phyloP scores from a whole-genome alignment of 305 asterid genomes.

The Euphrasia arctica region DNA sequence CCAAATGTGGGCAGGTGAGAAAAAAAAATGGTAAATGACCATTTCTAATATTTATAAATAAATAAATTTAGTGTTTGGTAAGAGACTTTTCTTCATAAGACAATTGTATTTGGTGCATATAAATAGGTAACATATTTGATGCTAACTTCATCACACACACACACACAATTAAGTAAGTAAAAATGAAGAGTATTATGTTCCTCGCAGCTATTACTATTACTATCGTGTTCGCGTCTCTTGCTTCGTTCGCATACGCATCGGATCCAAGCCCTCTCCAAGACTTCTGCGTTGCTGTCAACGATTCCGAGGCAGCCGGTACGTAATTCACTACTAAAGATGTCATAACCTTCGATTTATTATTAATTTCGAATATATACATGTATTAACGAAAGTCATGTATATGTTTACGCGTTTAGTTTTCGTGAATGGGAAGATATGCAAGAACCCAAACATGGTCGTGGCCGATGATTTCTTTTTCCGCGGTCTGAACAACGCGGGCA shows the following conservation, averaged over 20 bases:
- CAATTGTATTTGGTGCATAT: too few relatives aligned
- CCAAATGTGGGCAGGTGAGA: background rate
- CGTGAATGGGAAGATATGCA: constrained; percentile 31
- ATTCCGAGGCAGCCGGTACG: constrained; percentile 24
- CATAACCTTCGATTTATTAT: too few relatives aligned
- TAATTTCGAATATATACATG: too few relatives aligned
- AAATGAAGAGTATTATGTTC: background rate
- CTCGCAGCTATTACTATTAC: background rate
- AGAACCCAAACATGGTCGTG: constrained; percentile 23
- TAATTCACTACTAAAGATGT: background rate
- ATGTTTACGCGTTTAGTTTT: background rate
- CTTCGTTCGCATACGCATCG: background rate
- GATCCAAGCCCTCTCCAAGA: constrained; percentile 28
- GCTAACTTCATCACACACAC: background rate
- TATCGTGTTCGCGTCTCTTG: background rate
- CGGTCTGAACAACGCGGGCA: constrained; percentile 23
- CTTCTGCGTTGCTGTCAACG: constrained; percentile 22
- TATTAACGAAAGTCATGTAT: too few relatives aligned
- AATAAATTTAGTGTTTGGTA: too few relatives aligned
- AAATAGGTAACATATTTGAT: background rate
- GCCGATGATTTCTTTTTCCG: constrained; percentile 23
- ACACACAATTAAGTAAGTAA: too few relatives aligned
- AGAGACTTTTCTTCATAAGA: background rate
- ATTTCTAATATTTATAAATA: too few relatives aligned
- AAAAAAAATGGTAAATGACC: background rate